Evolutionary conservation across 805 yeast species (phyloP), one percentile per base, ranked within the genome.

Genomic region (Myxozyma udenii): DNA sequence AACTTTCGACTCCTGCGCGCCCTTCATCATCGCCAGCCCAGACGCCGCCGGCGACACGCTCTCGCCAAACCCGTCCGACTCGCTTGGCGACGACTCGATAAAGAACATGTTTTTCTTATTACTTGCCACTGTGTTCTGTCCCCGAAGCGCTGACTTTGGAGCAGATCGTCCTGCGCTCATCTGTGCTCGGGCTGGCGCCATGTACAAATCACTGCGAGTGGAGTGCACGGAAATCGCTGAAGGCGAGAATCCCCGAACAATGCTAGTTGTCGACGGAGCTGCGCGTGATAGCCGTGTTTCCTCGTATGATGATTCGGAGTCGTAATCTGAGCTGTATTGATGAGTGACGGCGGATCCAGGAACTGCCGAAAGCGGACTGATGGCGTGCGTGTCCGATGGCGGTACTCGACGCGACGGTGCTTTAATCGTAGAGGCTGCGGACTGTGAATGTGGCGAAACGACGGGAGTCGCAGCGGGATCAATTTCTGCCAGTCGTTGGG

Each of bases 191-290:
- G 48, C 41, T 9, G 45, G 28, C 2, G 44, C 28, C 39, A 55
- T 28, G 25, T 38, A 48, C 19, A 55, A 47, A 33, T 55, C 57
- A 36, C 55, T 48, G 33, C 58, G 56, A 23, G 51, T 51, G 16
- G 62, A 56, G 33, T 60, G 57, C n/a, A 71, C 69, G 0, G 72
- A 67, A 18, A 71, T 61, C 24, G 66, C 66, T 1, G 71, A 62
- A 1, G 73, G 70, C 14, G 71, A 64, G 49, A 70, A 70, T 16
- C 74, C 74, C 2, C 73, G 61, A 9, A 70, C 73, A 48, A 67
- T 64, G 25, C 49, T 41, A 7, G 55, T 55, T 6, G 60, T 44
- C 4, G 55, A 46, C 11, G 51, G 51, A 3, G 42, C 38, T 6
- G 25, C 44, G 9, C 41, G 41, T 35, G 11, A 23, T 21, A 38